Evolutionary conservation across 1,284 basidiomycete genomes (phyloP), one percentile per base, ranked within the genome.

Genomic region (Cutaneotrichosporon cutaneum): DNA sequence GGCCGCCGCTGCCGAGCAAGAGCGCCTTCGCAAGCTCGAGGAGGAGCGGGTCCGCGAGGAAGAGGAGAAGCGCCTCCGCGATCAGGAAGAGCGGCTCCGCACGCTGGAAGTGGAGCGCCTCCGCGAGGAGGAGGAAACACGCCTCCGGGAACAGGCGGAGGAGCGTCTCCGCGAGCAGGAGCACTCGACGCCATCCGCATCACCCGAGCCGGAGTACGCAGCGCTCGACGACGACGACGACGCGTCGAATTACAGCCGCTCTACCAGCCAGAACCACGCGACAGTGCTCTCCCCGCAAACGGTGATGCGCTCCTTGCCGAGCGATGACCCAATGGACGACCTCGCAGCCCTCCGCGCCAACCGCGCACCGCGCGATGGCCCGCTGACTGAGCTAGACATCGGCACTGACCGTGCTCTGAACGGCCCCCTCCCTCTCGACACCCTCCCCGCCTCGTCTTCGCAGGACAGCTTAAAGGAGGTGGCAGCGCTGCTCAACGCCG

Each of bases 141-240:
- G 66, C 50, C 65, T 64, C 53, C 59, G 71, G 56, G 74, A 73
- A 44, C 73, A 75, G 35, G 63, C 65, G 44, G 61, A 74, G 56
- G 60, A 68, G 60, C 65, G 66, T 52, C 66, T 62, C 48, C 59
- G 71, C 58, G 74, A 42, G 39, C 18, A 6, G 18, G 39, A 42
- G 18, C 18, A 42, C 39, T 42, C 39, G 39, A n/a, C 39, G 7
- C 39, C 39, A n/a, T 42, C 16, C 39, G 45, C 24, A 9, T 26
- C 45, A 11, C 45, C 24, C 16, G 48, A 51, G 9, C 48, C 24
- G 16, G 39, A n/a, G 8, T 55, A 55, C 27, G 54, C 54, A 10
- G n/a, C 24, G 11, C 54, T 55, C 9, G 55, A 56, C 26, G 21
- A 54, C 35, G 51, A 35, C 16, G 35, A 33, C 52, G 51, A 36